Evolutionary conservation across 129 eudicot genomes (phyloP), one percentile per base, ranked within the genome.

Genomic region (Flaveria ramosissima): DNA sequence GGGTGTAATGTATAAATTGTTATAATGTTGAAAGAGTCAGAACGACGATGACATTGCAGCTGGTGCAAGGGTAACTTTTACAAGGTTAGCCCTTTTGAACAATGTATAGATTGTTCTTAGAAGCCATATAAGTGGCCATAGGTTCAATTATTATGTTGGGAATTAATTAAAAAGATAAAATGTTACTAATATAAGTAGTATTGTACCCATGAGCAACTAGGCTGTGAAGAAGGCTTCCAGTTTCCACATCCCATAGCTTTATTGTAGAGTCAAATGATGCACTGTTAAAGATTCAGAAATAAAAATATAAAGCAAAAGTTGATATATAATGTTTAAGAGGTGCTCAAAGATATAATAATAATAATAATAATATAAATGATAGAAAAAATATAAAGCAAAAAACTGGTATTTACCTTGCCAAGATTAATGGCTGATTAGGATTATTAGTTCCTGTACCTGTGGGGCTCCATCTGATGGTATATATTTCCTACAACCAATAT

Each of bases 391-490:
- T 7, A 51, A 27, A 71, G 15, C 4, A 52, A 0, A 8, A 62
- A 11, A 9, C 50, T 24, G 21, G 53, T 7, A 39, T 43, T 51
- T 86, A 92, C 98, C 98, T 92, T 60, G 98, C 98, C 39, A 92
- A 88, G 57, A 92, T 73, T 80, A 88, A 73, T 27, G 73, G 86
- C 76, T 86, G 94, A 78, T 92, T 92, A 24, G 98, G 96, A 72
- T 88, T 92, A 85, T 83, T 90, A 42, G 98, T 86, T 39, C 92
- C 96, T 30, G 93, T 89, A 32, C 98, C 98, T 52, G 94, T 86
- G 42, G 98, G 98, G 75, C 98, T 92, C 98, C 98, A 92, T 85
- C 91, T 83, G 69, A 92, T 89, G 68, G 96, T 90, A 82, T 92
- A 92, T 71, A 92, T 90, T 79, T 92, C 98, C 98, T 92, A 59